These are phyloP conservation scores for Fusarium oligoseptatum DNA, from an alignment of 2,329 filamentous ascomycete genomes.

Conservation along the genomic window DNA sequence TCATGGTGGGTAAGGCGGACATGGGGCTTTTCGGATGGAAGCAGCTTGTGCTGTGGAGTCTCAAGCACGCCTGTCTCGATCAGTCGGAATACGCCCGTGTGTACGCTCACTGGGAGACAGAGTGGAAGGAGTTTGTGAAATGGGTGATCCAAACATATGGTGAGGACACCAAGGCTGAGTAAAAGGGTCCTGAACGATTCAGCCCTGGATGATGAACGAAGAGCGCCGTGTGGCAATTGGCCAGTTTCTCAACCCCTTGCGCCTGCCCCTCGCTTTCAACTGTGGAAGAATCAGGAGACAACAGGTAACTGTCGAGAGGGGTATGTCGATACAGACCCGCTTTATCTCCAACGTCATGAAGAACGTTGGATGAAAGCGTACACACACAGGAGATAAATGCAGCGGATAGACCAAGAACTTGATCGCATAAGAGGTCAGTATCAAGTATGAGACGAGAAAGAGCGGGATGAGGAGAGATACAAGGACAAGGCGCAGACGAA, in stretches of 20 bases:
- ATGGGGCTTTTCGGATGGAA: constrained; percentile 80
- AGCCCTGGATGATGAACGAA: neutral
- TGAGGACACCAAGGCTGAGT: constrained; percentile 13
- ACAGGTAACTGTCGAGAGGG: neutral
- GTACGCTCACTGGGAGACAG: constrained; percentile 61
- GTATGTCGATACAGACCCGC: neutral
- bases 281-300: neutral
- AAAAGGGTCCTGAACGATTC: neutral
- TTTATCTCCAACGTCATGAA: neutral
- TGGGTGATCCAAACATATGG: constrained; percentile 62
- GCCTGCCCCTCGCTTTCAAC: neutral
- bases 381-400: neutral
- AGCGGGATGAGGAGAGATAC: neutral
- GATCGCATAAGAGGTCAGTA: neutral
- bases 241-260: neutral
- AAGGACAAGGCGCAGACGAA: neutral
- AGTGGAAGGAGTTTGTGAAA: constrained; percentile 71
- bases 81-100: constrained; percentile 55
- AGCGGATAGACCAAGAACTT: neutral
- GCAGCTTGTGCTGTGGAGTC: constrained; percentile 74
- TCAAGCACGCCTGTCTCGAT: constrained; percentile 70
- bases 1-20: constrained; percentile 75
- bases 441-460: neutral
- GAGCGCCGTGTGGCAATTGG: neutral
- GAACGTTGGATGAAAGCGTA: neutral